A percentile compares a stretch with the other conserved stretches of the same genome.
Evolutionary conservation across 2,329 filamentous ascomycete species (phyloP).

Genomic region (Hymenoscyphus albidus): DNA sequence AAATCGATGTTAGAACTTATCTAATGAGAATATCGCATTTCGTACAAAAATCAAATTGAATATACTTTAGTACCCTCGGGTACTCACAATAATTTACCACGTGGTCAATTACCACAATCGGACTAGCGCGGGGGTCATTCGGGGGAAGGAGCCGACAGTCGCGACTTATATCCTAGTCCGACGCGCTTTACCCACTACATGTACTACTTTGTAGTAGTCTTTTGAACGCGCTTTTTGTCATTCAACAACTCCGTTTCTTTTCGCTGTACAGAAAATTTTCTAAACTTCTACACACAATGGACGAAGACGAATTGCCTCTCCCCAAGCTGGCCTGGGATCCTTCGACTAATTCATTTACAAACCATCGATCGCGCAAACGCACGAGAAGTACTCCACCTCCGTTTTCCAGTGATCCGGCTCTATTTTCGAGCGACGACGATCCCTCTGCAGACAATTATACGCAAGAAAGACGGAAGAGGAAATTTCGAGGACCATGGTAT

Average conservation of each 20-base stretch:
- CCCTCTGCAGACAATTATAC: slow-evolving; percentile 63
- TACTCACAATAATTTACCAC: no score
- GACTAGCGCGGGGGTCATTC: background rate
- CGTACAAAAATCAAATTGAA: no score
- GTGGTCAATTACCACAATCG: no score
- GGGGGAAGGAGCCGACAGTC: background rate
- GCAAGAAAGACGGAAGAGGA: slow-evolving; percentile 54
- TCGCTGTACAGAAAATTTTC: slow-evolving; percentile 15
- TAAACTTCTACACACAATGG: slow-evolving; percentile 30
- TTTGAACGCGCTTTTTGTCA: background rate
- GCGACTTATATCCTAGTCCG: background rate
- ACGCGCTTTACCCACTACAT: background rate
- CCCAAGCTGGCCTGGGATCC: slow-evolving; percentile 33
- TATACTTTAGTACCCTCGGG: no score
- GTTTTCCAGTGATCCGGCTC: slow-evolving; percentile 63
- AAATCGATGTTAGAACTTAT: no score
- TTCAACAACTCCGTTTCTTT: background rate
- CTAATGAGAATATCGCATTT: no score
- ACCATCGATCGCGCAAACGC: slow-evolving; percentile 38
- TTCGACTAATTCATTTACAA: slow-evolving; percentile 18
- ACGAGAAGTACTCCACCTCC: slow-evolving; percentile 35
- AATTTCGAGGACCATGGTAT: slow-evolving; percentile 66
- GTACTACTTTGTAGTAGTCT: background rate
- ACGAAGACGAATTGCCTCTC: slow-evolving; percentile 40
- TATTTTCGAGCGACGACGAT: slow-evolving; percentile 72